Conservation (phyloP, 1,284 basidiomycete species). For the Tylopilus sp. region DNA sequence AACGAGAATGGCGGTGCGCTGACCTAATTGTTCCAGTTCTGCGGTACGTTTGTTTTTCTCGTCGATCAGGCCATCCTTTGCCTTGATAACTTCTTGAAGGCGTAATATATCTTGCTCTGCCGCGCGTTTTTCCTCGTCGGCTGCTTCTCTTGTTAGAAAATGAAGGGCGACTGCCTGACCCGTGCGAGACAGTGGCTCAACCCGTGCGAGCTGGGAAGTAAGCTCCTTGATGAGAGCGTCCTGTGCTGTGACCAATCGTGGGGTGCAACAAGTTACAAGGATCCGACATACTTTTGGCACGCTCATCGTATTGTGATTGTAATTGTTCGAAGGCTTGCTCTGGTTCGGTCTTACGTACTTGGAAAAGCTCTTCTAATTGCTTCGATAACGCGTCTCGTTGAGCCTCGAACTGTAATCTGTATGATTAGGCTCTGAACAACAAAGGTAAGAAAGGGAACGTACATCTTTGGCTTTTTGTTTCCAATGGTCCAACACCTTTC, state of each 20-base stretch:
- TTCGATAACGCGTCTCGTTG: slow-evolving; percentile 48
- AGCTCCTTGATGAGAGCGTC: slow-evolving; percentile 56
- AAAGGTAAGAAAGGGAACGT: neutral
- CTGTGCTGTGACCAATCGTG: slow-evolving; percentile 42
- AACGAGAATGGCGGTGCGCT: slow-evolving; percentile 7
- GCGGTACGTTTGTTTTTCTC: slow-evolving; percentile 45
- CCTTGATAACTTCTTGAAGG: slow-evolving; percentile 43
- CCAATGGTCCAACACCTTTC: slow-evolving; percentile 32
- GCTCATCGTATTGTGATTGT: slow-evolving; percentile 47
- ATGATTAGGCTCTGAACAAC: neutral
- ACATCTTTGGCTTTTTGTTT: slow-evolving; percentile 32
- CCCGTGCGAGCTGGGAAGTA: slow-evolving; percentile 48
- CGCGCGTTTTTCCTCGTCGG: slow-evolving; percentile 59
- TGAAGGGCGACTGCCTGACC: slow-evolving; percentile 52
- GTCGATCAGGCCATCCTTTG: slow-evolving; percentile 43
- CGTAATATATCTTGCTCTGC: slow-evolving; percentile 48
- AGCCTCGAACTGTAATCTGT: slow-evolving; percentile 36
- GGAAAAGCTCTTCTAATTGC: slow-evolving; percentile 55
- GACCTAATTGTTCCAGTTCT: slow-evolving; percentile 48
- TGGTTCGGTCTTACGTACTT: slow-evolving; percentile 57
- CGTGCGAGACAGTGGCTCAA: slow-evolving; percentile 49
- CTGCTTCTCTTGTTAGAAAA: slow-evolving; percentile 67
- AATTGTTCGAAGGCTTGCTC: slow-evolving; percentile 51
- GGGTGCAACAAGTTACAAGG: neutral
- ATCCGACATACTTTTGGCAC: slow-evolving; percentile 44